Evolutionary conservation across 1,284 basidiomycete species (phyloP).

Genomic region (Cryptococcus jaspeensis): DNA sequence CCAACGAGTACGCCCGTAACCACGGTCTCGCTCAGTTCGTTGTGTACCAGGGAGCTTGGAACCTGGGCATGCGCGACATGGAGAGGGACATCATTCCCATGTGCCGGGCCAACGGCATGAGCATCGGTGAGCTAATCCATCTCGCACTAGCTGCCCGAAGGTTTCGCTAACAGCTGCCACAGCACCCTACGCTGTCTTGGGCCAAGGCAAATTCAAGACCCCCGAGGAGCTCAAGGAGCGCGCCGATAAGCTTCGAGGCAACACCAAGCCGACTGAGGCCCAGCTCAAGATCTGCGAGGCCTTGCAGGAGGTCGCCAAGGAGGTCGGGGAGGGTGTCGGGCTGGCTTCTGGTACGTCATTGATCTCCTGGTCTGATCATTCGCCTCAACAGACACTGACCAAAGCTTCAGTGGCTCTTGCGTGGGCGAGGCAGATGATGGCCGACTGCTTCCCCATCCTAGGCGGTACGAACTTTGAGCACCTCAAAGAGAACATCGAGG

Average conservation of each 20-base stretch:
- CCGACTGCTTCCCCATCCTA: slow-evolving; percentile 48
- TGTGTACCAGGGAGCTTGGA: slow-evolving; percentile 61
- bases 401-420: slow-evolving; percentile 31
- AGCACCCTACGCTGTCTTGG: slow-evolving; percentile 52
- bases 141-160: not conserved
- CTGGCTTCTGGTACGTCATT: slow-evolving; percentile 31
- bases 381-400: too few species aligned
- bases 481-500: slow-evolving; percentile 39
- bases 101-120: slow-evolving; percentile 54
- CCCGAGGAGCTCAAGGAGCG: slow-evolving; percentile 44
- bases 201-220: slow-evolving; percentile 50
- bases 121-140: slow-evolving; percentile 37
- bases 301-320: slow-evolving; percentile 49
- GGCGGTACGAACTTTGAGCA: slow-evolving; percentile 48
- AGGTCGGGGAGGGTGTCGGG: slow-evolving; percentile 49
- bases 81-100: slow-evolving; percentile 65
- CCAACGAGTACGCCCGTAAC: slow-evolving; percentile 57
- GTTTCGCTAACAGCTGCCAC: not conserved
- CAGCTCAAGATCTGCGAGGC: slow-evolving; percentile 28
- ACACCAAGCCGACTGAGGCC: slow-evolving; percentile 24
- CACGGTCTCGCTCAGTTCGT: slow-evolving; percentile 58
- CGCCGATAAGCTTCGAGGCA: slow-evolving; percentile 18
- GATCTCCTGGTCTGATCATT: not conserved
- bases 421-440: slow-evolving; percentile 28
- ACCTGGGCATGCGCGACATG: slow-evolving; percentile 53